Conservation (phyloP, 1,284 basidiomycete species). For the Melampsora americana region DNA sequence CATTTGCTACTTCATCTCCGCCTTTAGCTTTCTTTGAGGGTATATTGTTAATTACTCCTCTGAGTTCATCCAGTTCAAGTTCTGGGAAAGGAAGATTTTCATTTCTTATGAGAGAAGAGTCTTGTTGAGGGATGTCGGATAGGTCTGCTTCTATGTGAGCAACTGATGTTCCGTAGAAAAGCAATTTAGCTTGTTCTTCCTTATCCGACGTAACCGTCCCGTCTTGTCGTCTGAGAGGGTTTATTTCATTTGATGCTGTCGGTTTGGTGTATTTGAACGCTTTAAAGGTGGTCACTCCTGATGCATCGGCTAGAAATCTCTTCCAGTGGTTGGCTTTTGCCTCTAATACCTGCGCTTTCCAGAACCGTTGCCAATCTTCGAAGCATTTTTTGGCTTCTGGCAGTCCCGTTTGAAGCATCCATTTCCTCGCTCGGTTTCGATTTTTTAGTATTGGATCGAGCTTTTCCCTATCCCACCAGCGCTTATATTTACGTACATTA, state of each 20-base stretch:
- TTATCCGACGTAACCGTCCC: neutral
- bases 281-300: neutral
- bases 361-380: neutral
- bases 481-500: neutral
- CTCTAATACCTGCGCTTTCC: neutral
- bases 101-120: neutral
- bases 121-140: neutral
- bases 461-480: neutral
- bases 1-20: neutral
- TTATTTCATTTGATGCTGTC: neutral
- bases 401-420: neutral
- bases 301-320: neutral
- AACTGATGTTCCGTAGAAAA: too few relatives aligned
- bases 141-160: neutral
- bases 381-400: neutral
- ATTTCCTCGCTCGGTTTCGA: neutral
- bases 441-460: neutral
- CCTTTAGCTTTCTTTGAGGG: neutral
- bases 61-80: neutral
- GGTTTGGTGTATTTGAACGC: constrained; percentile 8
- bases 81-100: neutral
- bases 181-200: too few relatives aligned
- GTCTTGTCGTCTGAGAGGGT: neutral
- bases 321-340: neutral
- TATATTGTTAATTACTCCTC: neutral